Evolutionary conservation across 225 moss, liverwort and hornwort genomes (phyloP), one percentile per base, ranked within the genome.

Genomic region (Physcomitrium patens): DNA sequence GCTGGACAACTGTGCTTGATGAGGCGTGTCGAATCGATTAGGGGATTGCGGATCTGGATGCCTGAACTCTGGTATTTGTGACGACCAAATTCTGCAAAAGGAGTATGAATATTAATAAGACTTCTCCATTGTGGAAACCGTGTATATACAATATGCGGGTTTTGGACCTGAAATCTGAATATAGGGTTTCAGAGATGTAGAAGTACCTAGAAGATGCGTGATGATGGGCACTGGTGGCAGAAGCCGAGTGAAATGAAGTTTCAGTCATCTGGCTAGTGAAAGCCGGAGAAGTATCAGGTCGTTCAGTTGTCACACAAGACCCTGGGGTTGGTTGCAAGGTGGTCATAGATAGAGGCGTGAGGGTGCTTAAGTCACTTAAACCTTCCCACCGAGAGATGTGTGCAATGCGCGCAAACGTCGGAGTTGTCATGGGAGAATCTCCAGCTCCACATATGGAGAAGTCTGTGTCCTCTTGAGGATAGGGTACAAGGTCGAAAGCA

Each of bases 341-440:
- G n/a, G 85, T 63, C 14, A 88, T 69, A 54, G 94, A 86, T 27
- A 94, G 50, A 0, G 94, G 94, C 7, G 91, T 94, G 49, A 94
- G 83, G 16, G 89, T 94, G 66, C 94, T 91, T 64, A 91, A 81
- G 55, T 94, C 94, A 12, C 82, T 84, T 7, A 94, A 79, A 17
- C 88, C 90, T 68, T 94, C 94, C 94, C 94, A 91, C 10, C 88
- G 87, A 28, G 94, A 90, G 27, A 88, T 86, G 54, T 90, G 89
- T 18, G 80, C 83, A 22, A 82, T 82, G 73, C 88, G 82, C 22
- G 91, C 81, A 49, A 93, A 86, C 48, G 90, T 91, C 0, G 91
- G 90, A 24, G 94, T 94, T 10, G 86, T 78, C 65, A 77, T 78
- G 5, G 91, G 91, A 2, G 94, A 91, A 26, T 74, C 86, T 10